Percentiles rank a stretch among this genome's conserved stretches.
Conservation (phyloP, 345 rosid species). For the Aegle marmelos region DNA sequence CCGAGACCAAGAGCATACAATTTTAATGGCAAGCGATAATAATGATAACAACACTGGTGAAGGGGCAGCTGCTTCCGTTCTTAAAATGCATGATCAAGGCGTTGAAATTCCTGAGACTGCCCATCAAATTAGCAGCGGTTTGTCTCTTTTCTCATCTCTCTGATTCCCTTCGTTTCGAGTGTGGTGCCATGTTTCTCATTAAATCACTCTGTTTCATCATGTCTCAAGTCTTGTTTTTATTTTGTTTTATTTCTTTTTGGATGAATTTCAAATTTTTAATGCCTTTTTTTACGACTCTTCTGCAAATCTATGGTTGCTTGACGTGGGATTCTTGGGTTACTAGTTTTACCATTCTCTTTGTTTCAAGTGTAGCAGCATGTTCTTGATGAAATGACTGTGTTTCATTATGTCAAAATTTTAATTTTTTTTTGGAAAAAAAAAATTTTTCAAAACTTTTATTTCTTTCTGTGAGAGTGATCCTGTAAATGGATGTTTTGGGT, state of each 20-base stretch:
- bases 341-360: not conserved
- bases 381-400: not conserved
- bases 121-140: constrained; percentile 82
- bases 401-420: not conserved
- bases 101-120: constrained; percentile 71
- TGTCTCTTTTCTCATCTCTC: not conserved
- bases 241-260: no score
- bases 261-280: not conserved
- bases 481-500: not conserved
- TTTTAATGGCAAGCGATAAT: constrained; percentile 10
- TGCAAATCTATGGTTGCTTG: not conserved
- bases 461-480: not conserved
- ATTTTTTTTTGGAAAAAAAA: no score
- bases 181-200: not conserved
- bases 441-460: not conserved
- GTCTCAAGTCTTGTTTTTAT: no score
- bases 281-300: not conserved
- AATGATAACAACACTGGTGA: not conserved
- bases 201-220: not conserved
- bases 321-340: not conserved
- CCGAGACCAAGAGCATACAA: constrained; percentile 10
- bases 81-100: constrained; percentile 24
- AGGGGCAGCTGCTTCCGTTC: not conserved
- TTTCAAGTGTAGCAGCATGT: not conserved
- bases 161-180: not conserved